Conservation (phyloP, 2,329 filamentous ascomycete genomes). For the Diaporthe destruens region DNA sequence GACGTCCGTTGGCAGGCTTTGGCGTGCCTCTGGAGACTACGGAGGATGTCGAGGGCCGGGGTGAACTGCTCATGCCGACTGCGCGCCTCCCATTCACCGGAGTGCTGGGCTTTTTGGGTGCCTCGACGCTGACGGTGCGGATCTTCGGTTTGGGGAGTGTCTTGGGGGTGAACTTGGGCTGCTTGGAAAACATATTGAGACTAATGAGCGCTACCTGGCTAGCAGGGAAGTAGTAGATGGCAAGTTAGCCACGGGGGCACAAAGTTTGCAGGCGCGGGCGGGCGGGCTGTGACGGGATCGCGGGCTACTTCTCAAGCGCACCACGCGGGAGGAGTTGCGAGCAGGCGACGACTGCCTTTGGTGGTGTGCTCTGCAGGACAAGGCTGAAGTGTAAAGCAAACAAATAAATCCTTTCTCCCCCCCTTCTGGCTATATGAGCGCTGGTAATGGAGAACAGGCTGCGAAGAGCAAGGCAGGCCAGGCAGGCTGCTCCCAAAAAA, state of each 20-base stretch:
- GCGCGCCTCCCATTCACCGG: conserved; percentile 30
- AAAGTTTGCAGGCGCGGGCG: conserved; percentile 10
- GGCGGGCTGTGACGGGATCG: conserved; percentile 21
- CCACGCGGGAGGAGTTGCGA: conserved; percentile 21
- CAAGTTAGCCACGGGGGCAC: background rate
- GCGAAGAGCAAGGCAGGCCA: conserved; percentile 26
- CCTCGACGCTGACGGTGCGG: conserved; percentile 39
- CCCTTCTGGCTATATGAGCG: background rate
- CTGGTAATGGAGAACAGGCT: background rate
- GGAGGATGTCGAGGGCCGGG: conserved; percentile 25
- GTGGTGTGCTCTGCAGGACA: background rate
- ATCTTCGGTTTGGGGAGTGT: conserved; percentile 39
- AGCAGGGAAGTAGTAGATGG: conserved; percentile 7
- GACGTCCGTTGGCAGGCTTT: conserved; percentile 13
- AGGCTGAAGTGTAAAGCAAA: background rate
- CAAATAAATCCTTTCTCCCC: background rate
- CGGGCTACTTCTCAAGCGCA: conserved; percentile 20
- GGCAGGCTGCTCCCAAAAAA: conserved; percentile 4
- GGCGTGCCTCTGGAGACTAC: conserved; percentile 31
- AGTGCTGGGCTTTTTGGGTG: conserved; percentile 36
- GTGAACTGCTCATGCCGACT: conserved; percentile 26
- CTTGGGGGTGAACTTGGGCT: conserved; percentile 38
- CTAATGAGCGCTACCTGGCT: background rate
- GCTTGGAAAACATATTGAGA: conserved; percentile 39
- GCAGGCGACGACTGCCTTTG: background rate